Evolutionary conservation across 2,329 filamentous ascomycete genomes (phyloP), one percentile per base, ranked within the genome.

Genomic region (Penicillium thymicola): DNA sequence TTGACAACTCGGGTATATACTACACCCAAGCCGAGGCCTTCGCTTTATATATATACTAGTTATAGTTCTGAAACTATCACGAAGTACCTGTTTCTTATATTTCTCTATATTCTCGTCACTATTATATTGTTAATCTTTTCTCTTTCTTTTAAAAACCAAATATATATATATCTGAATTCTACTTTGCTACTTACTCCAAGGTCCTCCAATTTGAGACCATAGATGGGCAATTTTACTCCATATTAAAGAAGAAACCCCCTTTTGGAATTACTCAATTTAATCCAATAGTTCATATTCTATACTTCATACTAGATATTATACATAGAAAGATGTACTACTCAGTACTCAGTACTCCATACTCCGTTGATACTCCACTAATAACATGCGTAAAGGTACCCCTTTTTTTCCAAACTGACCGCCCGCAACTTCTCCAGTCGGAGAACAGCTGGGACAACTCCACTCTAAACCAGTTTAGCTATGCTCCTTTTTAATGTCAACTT

Each of bases 371-470:
- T 45, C 27, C 27, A 16, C 18, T 23, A 32, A 21, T 0, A 23
- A 2, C 14, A 43, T 10, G 3, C 5, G 16, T 14, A 13, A 14
- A 23, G 6, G 18, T 23, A 13, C 42, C 57, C 51, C 56, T 62
- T 55, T 55, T 51, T 52, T 56, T 50, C 38, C 32, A 49, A 32
- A 32, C 42, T 59, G 55, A 60, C 60, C 62, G 59, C 59, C 55
- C 54, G 36, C 49, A 54, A 60, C 58, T 59, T 62, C 62, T 65
- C 64, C 63, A 64, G 61, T 67, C 58, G 58, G 59, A 56, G 61
- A 42, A 34, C 57, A 48, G 65, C 59, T 63, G 63, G 62, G 63
- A 62, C n/a, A 63, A 59, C 67, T 70, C 70, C 69, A 72, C 70
- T 61, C 57, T 62, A 55, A 61, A 65, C 61, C 59, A 62, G 65